These are phyloP conservation scores for Dalbergia oliveri DNA, from an alignment of 306 rosid species.

Conservation along the genomic window DNA sequence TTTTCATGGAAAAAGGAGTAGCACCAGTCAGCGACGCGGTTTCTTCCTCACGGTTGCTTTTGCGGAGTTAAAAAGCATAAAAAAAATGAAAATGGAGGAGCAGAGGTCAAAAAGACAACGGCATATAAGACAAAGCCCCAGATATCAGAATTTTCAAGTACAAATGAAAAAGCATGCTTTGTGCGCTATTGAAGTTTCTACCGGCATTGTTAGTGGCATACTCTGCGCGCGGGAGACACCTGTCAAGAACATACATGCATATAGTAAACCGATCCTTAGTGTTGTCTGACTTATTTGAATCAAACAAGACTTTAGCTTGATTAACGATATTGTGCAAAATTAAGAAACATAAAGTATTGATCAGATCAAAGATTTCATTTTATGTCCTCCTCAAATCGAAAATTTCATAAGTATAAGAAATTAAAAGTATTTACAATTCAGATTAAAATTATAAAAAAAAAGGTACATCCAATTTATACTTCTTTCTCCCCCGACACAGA, in stretches of 20 bases:
- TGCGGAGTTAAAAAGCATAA: conserved; percentile 25
- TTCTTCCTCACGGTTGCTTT: conserved; percentile 48
- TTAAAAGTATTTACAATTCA: not conserved
- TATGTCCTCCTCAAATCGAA: not conserved
- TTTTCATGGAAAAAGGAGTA: not conserved
- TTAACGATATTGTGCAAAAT: not conserved
- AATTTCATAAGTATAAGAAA: not conserved
- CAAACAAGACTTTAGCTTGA: not conserved
- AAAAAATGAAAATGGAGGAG: conserved; percentile 17
- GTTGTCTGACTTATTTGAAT: not conserved
- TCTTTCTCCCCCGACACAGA: no score
- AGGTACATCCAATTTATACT: no score
- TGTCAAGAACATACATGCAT: no score
- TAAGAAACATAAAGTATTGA: not conserved
- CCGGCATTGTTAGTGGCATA: conserved; percentile 33
- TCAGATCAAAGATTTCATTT: not conserved
- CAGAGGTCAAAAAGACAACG: conserved; percentile 49
- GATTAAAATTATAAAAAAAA: no score
- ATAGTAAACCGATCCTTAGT: not conserved
- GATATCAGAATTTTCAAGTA: conserved; percentile 32
- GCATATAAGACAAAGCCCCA: conserved; percentile 48
- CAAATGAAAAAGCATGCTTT: conserved; percentile 25
- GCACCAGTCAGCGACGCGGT: conserved; percentile 59
- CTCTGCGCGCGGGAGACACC: not conserved
- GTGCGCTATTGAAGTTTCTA: not conserved